A percentile compares a stretch with the other conserved stretches of the same genome.
phyloP scores from a whole-genome alignment of 148 eudicot genomes.

The Heliamphora exappendiculata region DNA sequence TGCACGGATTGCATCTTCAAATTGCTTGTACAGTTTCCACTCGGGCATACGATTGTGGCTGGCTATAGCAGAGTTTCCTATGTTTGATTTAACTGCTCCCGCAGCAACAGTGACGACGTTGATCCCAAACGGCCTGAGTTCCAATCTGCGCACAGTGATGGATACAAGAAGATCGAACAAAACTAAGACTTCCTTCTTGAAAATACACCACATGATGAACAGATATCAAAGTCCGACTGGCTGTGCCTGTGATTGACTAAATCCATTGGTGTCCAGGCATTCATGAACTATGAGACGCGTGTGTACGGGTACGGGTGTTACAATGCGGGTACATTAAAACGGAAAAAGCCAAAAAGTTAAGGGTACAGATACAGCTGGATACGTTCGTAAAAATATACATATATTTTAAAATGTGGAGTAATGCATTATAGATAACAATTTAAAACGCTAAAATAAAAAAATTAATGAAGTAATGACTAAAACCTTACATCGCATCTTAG shows the following conservation, averaged over 20 bases:
- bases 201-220: background rate
- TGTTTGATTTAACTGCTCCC: slow-evolving; percentile 64
- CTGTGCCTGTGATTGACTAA: background rate
- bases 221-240: background rate
- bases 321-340: too few relatives aligned
- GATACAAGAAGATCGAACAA: background rate
- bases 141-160: slow-evolving; percentile 45
- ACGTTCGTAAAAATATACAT: too few relatives aligned
- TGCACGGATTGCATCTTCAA: slow-evolving; percentile 51
- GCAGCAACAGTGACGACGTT: slow-evolving; percentile 72
- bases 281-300: too few relatives aligned
- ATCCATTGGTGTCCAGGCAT: too few relatives aligned
- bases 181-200: background rate
- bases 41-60: slow-evolving; percentile 50
- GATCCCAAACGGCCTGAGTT: slow-evolving; percentile 68
- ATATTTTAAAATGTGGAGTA: too few relatives aligned
- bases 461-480: too few relatives aligned
- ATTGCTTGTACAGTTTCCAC: slow-evolving; percentile 77
- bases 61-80: slow-evolving; percentile 56
- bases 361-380: too few relatives aligned
- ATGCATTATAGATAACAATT: too few relatives aligned
- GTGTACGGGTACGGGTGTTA: too few relatives aligned
- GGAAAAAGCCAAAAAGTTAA: too few relatives aligned
- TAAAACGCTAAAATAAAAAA: too few relatives aligned
- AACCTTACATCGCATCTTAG: too few relatives aligned